Conservation (phyloP, 2,329 filamentous ascomycete species). For the Claviceps capensis region DNA sequence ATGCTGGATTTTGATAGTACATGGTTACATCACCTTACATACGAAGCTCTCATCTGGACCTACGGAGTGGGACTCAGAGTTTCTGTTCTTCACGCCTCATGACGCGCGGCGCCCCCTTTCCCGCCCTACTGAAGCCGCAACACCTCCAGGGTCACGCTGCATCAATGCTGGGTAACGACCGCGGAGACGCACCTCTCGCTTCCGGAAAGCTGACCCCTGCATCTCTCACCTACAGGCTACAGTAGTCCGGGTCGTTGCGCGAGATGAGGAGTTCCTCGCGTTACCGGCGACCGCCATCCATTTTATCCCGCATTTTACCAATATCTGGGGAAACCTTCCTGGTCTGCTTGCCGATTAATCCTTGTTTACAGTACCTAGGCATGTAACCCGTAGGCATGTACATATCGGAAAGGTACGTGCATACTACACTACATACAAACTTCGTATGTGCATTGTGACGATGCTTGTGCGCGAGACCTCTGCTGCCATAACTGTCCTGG, state of each 20-base stretch:
- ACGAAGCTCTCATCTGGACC: neutral
- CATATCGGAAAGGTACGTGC: too few relatives aligned
- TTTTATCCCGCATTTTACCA: too few relatives aligned
- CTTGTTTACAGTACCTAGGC: too few relatives aligned
- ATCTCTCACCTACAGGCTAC: too few relatives aligned
- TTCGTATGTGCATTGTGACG: too few relatives aligned
- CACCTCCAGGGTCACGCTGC: neutral
- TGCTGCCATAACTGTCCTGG: neutral
- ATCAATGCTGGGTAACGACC: neutral
- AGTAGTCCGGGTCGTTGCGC: too few relatives aligned
- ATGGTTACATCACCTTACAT: neutral
- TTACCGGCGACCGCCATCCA: too few relatives aligned
- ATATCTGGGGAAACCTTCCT: too few relatives aligned
- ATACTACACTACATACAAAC: too few relatives aligned
- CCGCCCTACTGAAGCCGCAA: neutral
- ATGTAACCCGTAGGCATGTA: too few relatives aligned
- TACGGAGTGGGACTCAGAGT: neutral
- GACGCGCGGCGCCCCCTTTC: neutral
- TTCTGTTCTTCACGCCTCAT: neutral
- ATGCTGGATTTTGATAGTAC: neutral
- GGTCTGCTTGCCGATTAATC: too few relatives aligned
- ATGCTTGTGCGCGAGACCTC: neutral
- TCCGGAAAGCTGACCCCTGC: neutral
- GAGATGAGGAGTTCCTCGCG: too few relatives aligned
- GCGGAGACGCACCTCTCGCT: neutral